A percentile compares a stretch with the other conserved stretches of the same genome.
Evolutionary conservation across 306 rosid species (phyloP).

Genomic region (Medicago ruthenica): DNA sequence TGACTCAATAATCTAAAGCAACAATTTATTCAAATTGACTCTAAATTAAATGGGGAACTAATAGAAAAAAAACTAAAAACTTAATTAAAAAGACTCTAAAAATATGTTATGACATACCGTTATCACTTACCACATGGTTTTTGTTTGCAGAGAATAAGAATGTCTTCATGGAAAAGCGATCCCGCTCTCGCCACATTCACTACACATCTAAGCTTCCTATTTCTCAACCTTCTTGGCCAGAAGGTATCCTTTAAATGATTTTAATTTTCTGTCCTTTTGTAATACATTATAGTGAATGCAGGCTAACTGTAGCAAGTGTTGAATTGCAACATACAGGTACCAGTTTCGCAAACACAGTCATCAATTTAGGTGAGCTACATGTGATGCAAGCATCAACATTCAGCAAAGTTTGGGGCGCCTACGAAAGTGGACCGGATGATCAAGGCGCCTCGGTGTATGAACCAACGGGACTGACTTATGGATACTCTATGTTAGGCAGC

Average conservation of each 20-base stretch:
- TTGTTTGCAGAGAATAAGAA: constrained; percentile 11
- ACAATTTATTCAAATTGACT: no score
- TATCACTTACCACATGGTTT: constrained; percentile 21
- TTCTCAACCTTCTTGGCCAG: constrained; percentile 51
- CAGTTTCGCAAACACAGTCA: constrained; percentile 58
- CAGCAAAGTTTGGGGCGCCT: constrained; percentile 61
- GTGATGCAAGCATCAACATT: constrained; percentile 63
- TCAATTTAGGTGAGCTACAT: constrained; percentile 70
- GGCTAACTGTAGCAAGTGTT: neutral
- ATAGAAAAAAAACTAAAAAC: no score
- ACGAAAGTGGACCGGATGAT: constrained; percentile 68
- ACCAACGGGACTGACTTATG: constrained; percentile 63
- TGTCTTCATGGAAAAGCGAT: constrained; percentile 38
- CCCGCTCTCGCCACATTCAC: constrained; percentile 53
- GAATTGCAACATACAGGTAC: constrained; percentile 37
- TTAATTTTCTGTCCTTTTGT: neutral
- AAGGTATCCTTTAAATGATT: constrained; percentile 38
- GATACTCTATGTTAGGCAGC: constrained; percentile 64
- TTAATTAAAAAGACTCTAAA: no score
- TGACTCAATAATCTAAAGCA: no score
- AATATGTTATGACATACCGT: no score
- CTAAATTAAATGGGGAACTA: no score
- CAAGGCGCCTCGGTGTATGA: constrained; percentile 73
- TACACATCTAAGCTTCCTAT: constrained; percentile 67
- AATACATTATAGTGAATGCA: neutral